These are phyloP conservation scores for Neolentinus lepideus DNA, from an alignment of 1,284 basidiomycete species.

Conservation along the genomic window DNA sequence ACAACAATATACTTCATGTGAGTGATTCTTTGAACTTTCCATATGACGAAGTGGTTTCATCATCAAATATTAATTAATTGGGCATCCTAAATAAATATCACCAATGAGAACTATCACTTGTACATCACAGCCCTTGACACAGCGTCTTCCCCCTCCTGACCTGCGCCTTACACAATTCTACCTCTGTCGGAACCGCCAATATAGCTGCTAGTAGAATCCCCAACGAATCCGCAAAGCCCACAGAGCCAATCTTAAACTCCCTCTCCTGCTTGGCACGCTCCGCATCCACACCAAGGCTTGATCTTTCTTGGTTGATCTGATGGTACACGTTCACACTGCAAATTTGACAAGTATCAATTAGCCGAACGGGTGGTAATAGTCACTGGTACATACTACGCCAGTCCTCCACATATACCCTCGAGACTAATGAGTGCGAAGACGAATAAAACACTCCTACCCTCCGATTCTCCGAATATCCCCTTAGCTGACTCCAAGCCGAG, in stretches of 20 bases:
- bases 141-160: conserved; percentile 64
- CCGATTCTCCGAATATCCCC: conserved; percentile 52
- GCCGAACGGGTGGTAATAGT: conserved; percentile 5
- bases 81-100: background rate
- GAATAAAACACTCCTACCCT: conserved; percentile 49
- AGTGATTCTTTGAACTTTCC: no score
- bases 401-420: conserved; percentile 85
- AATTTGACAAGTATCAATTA: background rate
- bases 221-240: conserved; percentile 69
- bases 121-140: conserved; percentile 56
- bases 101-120: no score
- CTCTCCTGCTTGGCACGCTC: conserved; percentile 65
- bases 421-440: conserved; percentile 77
- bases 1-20: no score
- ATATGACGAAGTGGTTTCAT: no score
- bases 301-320: conserved; percentile 68
- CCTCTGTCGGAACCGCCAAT: conserved; percentile 80
- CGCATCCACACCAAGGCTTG: conserved; percentile 35
- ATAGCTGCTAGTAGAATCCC: conserved; percentile 79
- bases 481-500: conserved; percentile 62
- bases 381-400: conserved; percentile 69
- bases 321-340: conserved; percentile 82
- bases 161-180: conserved; percentile 72
- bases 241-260: conserved; percentile 86
- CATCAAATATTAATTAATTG: background rate